Conservation (phyloP, 2,329 filamentous ascomycete species). For the Pseudogymnoascus sp. region DNA sequence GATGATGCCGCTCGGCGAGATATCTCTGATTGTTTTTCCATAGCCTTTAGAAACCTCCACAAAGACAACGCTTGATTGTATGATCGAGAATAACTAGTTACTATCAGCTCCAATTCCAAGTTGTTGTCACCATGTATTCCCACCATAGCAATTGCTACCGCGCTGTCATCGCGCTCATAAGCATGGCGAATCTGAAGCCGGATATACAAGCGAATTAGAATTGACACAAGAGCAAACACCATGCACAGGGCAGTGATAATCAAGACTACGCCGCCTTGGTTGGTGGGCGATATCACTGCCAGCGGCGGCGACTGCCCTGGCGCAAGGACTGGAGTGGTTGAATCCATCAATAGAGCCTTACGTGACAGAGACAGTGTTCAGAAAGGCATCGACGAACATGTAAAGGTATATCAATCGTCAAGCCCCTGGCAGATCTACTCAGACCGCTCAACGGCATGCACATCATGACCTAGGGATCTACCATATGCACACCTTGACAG, state of each 20-base stretch:
- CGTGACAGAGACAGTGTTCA: neutral
- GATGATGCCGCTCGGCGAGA: constrained; percentile 17
- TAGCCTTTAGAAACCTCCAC: constrained; percentile 32
- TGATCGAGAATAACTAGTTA: constrained; percentile 27
- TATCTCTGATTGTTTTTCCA: constrained; percentile 28
- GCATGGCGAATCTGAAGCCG: constrained; percentile 26
- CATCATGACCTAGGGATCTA: neutral
- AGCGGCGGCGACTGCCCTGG: constrained; percentile 27
- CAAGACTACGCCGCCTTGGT: constrained; percentile 34
- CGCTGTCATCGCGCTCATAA: constrained; percentile 29
- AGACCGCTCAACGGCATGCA: neutral
- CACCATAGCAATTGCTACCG: constrained; percentile 28
- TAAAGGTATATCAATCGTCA: constrained; percentile 5
- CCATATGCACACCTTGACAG: neutral
- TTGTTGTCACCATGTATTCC: constrained; percentile 6
- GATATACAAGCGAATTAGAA: constrained; percentile 34
- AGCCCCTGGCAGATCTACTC: neutral
- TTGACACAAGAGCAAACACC: constrained; percentile 31
- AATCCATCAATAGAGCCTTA: neutral
- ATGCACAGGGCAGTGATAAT: constrained; percentile 33
- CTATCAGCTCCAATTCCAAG: constrained; percentile 15
- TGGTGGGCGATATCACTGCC: constrained; percentile 28
- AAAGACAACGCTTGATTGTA: constrained; percentile 33
- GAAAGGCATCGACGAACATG: neutral
- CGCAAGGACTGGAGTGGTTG: neutral